Evolutionary conservation across 2,329 filamentous ascomycete genomes (phyloP).

Genomic region (Neophaeococcomyces mojaviensis): DNA sequence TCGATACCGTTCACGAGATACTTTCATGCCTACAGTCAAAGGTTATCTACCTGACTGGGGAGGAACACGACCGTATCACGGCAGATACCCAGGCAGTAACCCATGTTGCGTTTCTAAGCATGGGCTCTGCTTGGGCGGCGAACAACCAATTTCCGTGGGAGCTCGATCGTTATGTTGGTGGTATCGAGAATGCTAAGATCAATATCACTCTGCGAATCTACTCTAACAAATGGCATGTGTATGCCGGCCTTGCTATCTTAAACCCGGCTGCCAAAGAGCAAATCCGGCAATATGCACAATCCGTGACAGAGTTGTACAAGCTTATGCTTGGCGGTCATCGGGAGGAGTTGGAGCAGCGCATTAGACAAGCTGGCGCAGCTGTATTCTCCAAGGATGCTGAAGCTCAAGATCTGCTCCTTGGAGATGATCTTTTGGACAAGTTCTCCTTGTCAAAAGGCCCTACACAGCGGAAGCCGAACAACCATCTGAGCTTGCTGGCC

Average conservation of each 20-base stretch:
- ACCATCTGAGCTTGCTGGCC: conserved; percentile 83
- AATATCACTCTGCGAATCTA: conserved; percentile 97
- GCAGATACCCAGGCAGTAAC: conserved; percentile 98
- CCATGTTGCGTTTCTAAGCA: conserved; percentile 90
- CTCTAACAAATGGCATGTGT: conserved; percentile 98
- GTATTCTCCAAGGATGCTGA: conserved; percentile 52
- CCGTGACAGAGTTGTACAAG: conserved; percentile 90
- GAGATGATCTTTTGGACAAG: conserved; percentile 74
- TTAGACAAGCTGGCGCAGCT: conserved; percentile 69
- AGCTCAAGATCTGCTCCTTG: conserved; percentile 61
- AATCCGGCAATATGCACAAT: conserved; percentile 87
- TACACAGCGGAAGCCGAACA: conserved; percentile 70
- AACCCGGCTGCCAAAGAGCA: conserved; percentile 89
- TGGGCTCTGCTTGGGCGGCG: conserved; percentile 96
- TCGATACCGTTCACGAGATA: conserved; percentile 71
- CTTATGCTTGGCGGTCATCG: conserved; percentile 84
- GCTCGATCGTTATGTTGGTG: conserved; percentile 86
- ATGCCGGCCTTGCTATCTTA: conserved; percentile 91
- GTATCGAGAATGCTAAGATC: conserved; percentile 98
- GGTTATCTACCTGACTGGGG: conserved; percentile 77
- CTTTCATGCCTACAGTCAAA: conserved; percentile 78
- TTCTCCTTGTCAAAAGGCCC: conserved; percentile 73
- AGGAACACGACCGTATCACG: conserved; percentile 90
- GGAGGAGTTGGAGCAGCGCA: conserved; percentile 63
- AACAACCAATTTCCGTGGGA: conserved; percentile 97